Evolutionary conservation across 1,139 yeast species (phyloP), one percentile per base, ranked within the genome.

Genomic region (Yamadazyma songkhlaensis): DNA sequence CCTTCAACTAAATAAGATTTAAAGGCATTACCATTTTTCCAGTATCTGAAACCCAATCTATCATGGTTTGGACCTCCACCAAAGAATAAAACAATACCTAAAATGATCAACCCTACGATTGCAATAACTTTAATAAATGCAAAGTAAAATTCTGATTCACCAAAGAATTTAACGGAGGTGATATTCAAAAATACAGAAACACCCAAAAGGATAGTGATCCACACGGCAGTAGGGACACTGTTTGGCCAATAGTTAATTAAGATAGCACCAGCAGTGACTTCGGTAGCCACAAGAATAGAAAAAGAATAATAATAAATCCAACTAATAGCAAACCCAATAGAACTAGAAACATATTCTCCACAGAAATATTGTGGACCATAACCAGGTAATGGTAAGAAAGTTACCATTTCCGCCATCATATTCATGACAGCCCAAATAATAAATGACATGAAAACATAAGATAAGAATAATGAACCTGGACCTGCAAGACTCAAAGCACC

Each of bases 121-220:
- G 68, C 59, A 36, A 67, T 51, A 43, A 69, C 55, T 42, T 68
- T 83, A 41, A 82, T 61, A 24, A 79, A 60, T 0, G 89, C 86
- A 44, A 82, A 67, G 76, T 79, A 77, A 52, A 78, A 81, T 53
- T 81, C 87, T 7, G 81, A 64, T 50, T 81, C 87, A 26, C 87
- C 87, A 49, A 77, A 81, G 33, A 66, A 69, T 41, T 60, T 63
- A 21, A 81, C 79, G 6, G 76, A 64, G 34, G 60, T 53, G 52
- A 71, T 54, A 45, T 75, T 74, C 17, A 74, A 51, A 3, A 48
- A 45, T n/a, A 72, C 59, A 37, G 65, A 55, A 3, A 64, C 32
- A 11, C 53, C 70, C 40, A 72, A 57, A 39, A 75, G 62, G n/a
- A 75, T 72, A 56, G 77, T 59, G 37, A 75, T 73, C 80, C 80